Evolutionary conservation across 805 yeast species (phyloP).

Genomic region (Kodamaea sagamina): DNA sequence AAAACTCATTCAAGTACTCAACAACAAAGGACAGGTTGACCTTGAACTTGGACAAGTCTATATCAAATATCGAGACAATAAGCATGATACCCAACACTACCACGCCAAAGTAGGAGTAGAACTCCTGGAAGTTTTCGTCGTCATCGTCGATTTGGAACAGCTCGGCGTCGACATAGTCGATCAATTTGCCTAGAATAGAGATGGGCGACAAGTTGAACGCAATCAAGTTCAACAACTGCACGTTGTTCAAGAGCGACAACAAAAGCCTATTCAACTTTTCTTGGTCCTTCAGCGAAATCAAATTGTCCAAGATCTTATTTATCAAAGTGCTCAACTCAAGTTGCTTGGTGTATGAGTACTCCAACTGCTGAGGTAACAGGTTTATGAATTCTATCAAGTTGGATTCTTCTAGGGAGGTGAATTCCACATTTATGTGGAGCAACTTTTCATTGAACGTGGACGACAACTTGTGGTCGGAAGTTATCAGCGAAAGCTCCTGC

Average conservation of each 20-base stretch:
- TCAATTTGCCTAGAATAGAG: conserved; percentile 18
- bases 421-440: conserved; percentile 37
- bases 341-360: conserved; percentile 26
- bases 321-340: conserved; percentile 25
- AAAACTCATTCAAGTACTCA: conserved; percentile 37
- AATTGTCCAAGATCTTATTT: conserved; percentile 23
- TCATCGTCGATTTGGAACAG: conserved; percentile 43
- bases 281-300: conserved; percentile 28
- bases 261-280: conserved; percentile 30
- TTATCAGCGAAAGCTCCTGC: conserved; percentile 3
- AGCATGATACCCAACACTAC: conserved; percentile 43
- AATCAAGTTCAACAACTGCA: conserved; percentile 20
- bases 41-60: conserved; percentile 27
- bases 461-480: conserved; percentile 6
- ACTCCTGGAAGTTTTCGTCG: conserved; percentile 63
- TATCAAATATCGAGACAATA: conserved; percentile 26
- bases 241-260: conserved; percentile 14
- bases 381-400: conserved; percentile 33
- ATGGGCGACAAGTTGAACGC: conserved; percentile 13
- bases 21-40: conserved; percentile 33
- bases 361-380: conserved; percentile 23
- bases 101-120: conserved; percentile 68
- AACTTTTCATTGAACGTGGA: conserved; percentile 32
- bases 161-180: conserved; percentile 20
- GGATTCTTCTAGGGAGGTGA: conserved; percentile 43